phyloP scores from a whole-genome alignment of 306 rosid species.

The Acacia melanoxylon region DNA sequence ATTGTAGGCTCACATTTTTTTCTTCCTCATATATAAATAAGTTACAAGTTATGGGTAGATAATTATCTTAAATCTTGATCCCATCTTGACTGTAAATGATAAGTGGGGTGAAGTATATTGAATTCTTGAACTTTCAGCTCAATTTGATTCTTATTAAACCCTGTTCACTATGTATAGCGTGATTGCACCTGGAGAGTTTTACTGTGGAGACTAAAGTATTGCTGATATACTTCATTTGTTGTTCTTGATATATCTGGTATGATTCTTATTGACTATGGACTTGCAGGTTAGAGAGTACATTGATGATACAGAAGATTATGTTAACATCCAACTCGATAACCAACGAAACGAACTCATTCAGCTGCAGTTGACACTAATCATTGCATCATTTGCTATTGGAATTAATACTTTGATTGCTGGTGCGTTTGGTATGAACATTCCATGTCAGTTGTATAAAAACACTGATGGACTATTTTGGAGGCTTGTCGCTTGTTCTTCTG shows the following conservation, averaged over 20 bases:
- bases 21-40: conserved; percentile 5
- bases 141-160: neutral
- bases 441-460: conserved; percentile 24
- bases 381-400: conserved; percentile 84
- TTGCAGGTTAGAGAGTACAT: conserved; percentile 97
- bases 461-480: conserved; percentile 39
- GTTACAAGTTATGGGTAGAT: neutral
- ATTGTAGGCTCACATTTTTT: conserved; percentile 6
- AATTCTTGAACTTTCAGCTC: conserved; percentile 24
- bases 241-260: too few relatives aligned
- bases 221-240: too few relatives aligned
- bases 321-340: conserved; percentile 95
- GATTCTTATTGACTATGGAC: conserved; percentile 1
- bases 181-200: neutral
- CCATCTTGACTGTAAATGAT: neutral
- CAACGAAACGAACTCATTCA: conserved; percentile 97
- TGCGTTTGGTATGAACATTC: conserved; percentile 92
- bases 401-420: conserved; percentile 74
- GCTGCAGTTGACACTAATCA: conserved; percentile 87
- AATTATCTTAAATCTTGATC: neutral
- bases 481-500: conserved; percentile 23
- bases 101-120: neutral
- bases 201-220: neutral
- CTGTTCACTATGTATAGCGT: neutral
- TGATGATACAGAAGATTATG: conserved; percentile 96